Evolutionary conservation across 306 rosid species (phyloP).

Genomic region (Trichosanthes truncata): DNA sequence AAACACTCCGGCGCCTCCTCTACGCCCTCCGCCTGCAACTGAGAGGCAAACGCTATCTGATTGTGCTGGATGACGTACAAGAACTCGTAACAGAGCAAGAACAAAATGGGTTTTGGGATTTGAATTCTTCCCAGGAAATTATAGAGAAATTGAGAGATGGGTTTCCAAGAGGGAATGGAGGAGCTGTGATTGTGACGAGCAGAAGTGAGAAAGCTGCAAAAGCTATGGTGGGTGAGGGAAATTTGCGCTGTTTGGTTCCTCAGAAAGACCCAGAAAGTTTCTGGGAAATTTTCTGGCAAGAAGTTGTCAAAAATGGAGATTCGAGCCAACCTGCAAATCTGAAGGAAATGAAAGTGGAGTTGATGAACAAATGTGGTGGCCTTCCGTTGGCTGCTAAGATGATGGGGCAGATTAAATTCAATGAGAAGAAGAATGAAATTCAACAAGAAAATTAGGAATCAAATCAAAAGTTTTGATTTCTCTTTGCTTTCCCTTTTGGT

Average conservation of each 20-base stretch:
- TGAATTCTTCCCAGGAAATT: not conserved
- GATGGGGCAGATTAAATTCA: constrained; percentile 7
- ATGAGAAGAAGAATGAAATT: not conserved
- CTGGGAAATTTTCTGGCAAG: constrained; percentile 1
- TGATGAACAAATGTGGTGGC: constrained; percentile 17
- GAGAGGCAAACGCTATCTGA: constrained; percentile 12
- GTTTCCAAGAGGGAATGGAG: constrained; percentile 14
- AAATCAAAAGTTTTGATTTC: no score
- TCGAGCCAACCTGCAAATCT: not conserved
- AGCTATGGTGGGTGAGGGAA: constrained; percentile 11
- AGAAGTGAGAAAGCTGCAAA: not conserved
- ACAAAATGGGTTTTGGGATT: not conserved
- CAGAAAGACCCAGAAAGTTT: constrained; percentile 7
- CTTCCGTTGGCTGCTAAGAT: constrained; percentile 17
- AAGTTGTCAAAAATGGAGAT: not conserved
- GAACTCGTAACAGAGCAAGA: not conserved
- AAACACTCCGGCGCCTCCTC: not conserved
- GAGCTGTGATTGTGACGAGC: constrained; percentile 19
- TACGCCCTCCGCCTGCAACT: constrained; percentile 16
- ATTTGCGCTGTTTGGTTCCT: constrained; percentile 3
- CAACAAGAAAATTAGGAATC: not conserved
- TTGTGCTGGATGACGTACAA: constrained; percentile 14
- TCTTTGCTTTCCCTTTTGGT: no score
- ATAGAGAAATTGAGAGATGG: constrained; percentile 2
- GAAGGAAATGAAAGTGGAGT: not conserved